These are phyloP conservation scores for Agrocybe pediades DNA, from an alignment of 768 basidiomycete species.

Conservation along the genomic window DNA sequence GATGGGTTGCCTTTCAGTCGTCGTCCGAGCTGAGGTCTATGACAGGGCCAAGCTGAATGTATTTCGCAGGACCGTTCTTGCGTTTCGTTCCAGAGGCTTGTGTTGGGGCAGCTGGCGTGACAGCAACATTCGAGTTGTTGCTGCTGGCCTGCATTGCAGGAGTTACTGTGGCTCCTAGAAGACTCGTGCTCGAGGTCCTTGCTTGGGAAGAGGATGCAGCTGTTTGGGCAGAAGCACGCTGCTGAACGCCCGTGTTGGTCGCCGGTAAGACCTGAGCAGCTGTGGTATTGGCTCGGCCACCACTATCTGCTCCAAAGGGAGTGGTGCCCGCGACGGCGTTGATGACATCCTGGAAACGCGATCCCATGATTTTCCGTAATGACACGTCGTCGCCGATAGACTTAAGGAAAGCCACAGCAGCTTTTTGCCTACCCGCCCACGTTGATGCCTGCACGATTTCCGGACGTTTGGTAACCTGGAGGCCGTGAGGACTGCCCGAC, in stretches of 20 bases:
- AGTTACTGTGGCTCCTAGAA: not conserved
- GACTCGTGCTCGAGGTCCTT: not conserved
- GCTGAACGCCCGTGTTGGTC: no score
- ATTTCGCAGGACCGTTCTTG: conserved; percentile 10
- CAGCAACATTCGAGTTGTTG: not conserved
- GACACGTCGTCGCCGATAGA: conserved; percentile 24
- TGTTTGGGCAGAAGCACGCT: not conserved
- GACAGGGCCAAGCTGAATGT: conserved; percentile 17
- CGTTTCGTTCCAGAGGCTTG: conserved; percentile 19
- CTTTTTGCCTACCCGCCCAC: conserved; percentile 25
- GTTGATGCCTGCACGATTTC: conserved; percentile 18
- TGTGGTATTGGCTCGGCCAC: no score
- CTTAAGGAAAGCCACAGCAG: conserved; percentile 26
- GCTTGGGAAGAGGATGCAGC: not conserved
- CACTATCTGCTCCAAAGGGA: conserved; percentile 17
- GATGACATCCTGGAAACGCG: conserved; percentile 29
- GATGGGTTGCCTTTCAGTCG: conserved; percentile 19
- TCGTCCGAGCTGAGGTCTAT: conserved; percentile 25
- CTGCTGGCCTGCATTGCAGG: not conserved
- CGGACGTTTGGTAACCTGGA: conserved; percentile 28
- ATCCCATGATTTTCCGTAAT: conserved; percentile 32
- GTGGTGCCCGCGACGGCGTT: conserved; percentile 25
- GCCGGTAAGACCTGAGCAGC: no score
- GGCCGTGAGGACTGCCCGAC: conserved; percentile 25
- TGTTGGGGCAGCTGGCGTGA: not conserved